These are phyloP conservation scores for Puccinellia tenuiflora DNA, from an alignment of 176 grass and related monocot genomes.

Conservation along the genomic window DNA sequence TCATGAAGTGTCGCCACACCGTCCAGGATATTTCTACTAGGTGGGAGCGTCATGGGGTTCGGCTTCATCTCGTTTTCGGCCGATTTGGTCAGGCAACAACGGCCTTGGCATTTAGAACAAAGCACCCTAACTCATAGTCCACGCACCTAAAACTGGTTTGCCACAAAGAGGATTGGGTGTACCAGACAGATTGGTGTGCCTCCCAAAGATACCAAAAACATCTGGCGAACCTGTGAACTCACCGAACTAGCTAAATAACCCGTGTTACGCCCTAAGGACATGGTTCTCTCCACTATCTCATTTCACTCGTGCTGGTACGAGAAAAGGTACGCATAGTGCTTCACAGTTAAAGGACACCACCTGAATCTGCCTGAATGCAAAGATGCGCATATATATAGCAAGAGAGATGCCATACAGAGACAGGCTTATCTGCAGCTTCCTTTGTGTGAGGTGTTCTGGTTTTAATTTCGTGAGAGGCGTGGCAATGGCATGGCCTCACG, in stretches of 20 bases:
- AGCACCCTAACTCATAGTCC: background rate
- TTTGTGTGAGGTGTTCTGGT: background rate
- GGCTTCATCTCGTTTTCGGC: too few relatives aligned
- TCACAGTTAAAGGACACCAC: background rate
- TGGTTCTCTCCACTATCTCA: background rate
- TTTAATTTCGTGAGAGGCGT: background rate
- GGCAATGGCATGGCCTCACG: background rate
- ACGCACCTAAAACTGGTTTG: background rate
- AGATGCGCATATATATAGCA: background rate
- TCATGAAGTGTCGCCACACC: too few relatives aligned
- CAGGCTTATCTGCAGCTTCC: background rate
- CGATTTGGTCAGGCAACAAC: background rate
- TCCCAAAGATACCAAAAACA: background rate
- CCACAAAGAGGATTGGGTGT: background rate
- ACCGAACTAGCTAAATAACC: background rate
- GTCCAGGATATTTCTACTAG: too few relatives aligned
- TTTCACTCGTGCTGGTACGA: background rate
- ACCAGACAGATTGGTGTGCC: background rate
- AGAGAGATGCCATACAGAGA: background rate
- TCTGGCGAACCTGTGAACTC: background rate
- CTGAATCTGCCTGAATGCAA: background rate
- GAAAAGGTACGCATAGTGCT: background rate
- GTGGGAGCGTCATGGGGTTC: too few relatives aligned
- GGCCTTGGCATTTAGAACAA: fast-evolving
- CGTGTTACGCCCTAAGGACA: background rate